Evolutionary conservation across 768 basidiomycete genomes (phyloP).

Genomic region (Lyophyllum atratum): DNA sequence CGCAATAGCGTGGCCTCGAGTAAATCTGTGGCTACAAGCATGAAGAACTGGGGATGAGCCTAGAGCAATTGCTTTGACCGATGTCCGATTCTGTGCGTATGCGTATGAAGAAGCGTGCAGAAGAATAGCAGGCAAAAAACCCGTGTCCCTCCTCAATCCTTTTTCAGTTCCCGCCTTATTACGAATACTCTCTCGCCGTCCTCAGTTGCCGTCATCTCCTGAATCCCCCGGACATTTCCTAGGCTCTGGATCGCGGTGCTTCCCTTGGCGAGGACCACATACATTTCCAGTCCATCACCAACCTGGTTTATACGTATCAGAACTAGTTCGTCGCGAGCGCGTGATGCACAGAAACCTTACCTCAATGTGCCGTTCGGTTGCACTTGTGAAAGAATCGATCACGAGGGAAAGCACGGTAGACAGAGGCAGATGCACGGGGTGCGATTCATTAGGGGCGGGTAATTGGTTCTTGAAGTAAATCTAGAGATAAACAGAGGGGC

Average conservation of each 20-base stretch:
- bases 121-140: conserved; percentile 8
- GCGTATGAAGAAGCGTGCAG: conserved; percentile 11
- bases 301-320: conserved; percentile 51
- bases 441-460: conserved; percentile 67
- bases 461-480: conserved; percentile 98
- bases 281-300: conserved; percentile 94
- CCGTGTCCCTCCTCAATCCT: conserved; percentile 51
- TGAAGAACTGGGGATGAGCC: conserved; percentile 1
- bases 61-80: conserved; percentile 9
- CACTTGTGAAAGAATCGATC: conserved; percentile 94
- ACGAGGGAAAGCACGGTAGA: conserved; percentile 81
- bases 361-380: conserved; percentile 98
- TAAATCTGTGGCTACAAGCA: neutral
- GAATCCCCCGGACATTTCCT: conserved; percentile 52
- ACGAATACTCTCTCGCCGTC: conserved; percentile 80
- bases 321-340: conserved; percentile 8
- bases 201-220: conserved; percentile 61
- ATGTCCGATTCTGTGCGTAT: conserved; percentile 21
- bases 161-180: conserved; percentile 78
- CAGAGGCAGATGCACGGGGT: conserved; percentile 83
- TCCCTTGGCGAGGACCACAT: conserved; percentile 76
- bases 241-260: conserved; percentile 58
- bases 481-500: conserved; percentile 44
- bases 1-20: neutral
- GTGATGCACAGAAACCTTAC: conserved; percentile 41